Evolutionary conservation across 495 filamentous ascomycete species (phyloP), one percentile per base, ranked within the genome.

Genomic region (Aspergillus leporis): DNA sequence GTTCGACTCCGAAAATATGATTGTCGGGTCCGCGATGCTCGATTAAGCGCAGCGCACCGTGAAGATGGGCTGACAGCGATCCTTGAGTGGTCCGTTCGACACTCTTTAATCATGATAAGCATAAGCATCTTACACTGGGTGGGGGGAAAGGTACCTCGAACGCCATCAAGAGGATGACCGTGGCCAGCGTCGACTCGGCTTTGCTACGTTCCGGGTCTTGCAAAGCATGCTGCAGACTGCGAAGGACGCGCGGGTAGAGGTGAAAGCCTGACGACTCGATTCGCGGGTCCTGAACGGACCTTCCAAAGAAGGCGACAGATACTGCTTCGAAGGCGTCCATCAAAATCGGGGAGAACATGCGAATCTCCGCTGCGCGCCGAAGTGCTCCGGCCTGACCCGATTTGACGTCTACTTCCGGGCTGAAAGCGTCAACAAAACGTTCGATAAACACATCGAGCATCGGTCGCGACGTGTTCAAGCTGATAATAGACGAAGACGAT

Each of bases 401-500:
- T 32, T 75, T 77, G 8, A 61, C 52, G 25, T 77, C 71, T 8
- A 78, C 75, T 40, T 77, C 65, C 0, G 76, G 76, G 51, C 74
- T 76, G 25, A 79, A 79, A 8, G 76, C 76, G 51, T 79, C 76
- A 1, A 79, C 70, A 28, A 79, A 79, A 2, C 76, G 73, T 57
- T 78, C 72, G 12, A 79, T 72, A 46, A 75, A 79, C 5, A 76
- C 63, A 59, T 78, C 76, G 1, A 77, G 58, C 19, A 65, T 66
- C 1, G 70, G 70, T 41, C 64, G 59, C 28, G 59, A 13, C 21
- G 66, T 53, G n/a, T 70, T 64, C 58, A 67, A 61, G 40, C 57
- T 66, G 34, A 68, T 63, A 0, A 74, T 51, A 0, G 69, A 70
- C 3, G 66, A 60, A 8, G 64, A 65, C 14, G 62, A 65, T 12